Base-by-base conservation (phyloP, 139 green algal genomes). In the Coelastrella sp. region DNA sequence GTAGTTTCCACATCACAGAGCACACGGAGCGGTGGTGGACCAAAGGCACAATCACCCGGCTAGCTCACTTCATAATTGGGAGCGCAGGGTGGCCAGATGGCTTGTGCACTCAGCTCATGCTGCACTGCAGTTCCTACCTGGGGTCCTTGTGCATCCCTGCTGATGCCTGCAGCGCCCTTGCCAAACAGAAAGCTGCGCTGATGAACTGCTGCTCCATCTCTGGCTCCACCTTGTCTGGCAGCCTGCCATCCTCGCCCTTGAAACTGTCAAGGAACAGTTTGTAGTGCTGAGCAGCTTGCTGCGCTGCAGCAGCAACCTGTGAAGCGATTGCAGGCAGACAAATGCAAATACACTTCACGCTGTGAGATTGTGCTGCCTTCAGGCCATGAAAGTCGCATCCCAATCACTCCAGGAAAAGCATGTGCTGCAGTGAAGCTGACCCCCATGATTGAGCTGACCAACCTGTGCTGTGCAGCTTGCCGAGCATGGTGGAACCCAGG, bases 191-290 rank as follows among this genome's bases (percentile, higher is more conserved):
- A 0, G 77, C 91, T n/a, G 90, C 91, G 17, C 88, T 92, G 23
- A 96, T 61, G 81, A 93, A 94, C 78, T 93, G 91, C 74, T 80
- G 77, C 92, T 95, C 94, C 65, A 92, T 92, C 77, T 94, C 86
- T 3, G 4, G 47, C 64, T 93, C 91, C 4, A 94, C 61, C 3
- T 85, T 89, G 57, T 73, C 86, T 5, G 88, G 86, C 82, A 91
- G 56, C 23, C 68, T 7, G 1, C 83, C 86, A 57, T 73, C 92
- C 0, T 80, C 66, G 17, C 64, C 71, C 54, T 60, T 68, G 83
- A 93, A 95, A 73, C 87, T 93, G 91, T 89, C 85, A 13, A 96
- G 20, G 86, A 94, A 95, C 57, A 74, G 59, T 13, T 88, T 20
- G 90, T 94, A 94, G 88, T 91, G 93, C 17, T 77, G 71, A 23